Evolutionary conservation across 2,329 filamentous ascomycete genomes (phyloP).

Genomic region (Laburnicola sp.): DNA sequence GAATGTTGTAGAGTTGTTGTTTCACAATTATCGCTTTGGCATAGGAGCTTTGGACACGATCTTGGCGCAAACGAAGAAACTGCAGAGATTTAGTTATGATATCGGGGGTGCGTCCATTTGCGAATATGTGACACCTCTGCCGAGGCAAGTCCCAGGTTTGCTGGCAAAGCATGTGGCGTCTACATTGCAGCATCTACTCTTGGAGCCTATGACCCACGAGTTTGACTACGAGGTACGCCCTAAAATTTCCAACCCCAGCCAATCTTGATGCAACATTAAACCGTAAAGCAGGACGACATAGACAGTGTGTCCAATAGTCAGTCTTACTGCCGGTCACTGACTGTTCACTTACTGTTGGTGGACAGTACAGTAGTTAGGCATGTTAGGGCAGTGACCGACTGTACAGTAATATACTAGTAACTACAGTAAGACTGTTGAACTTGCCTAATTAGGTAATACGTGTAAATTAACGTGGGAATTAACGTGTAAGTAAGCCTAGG

Average conservation of each 20-base stretch:
- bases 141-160: background rate
- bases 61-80: slow-evolving; percentile 7
- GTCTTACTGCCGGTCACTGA: too few species aligned
- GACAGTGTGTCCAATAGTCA: too few species aligned
- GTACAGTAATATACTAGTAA: too few species aligned
- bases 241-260: background rate
- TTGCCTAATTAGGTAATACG: too few species aligned
- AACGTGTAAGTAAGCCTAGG: too few species aligned
- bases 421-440: too few species aligned
- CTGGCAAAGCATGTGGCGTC: slow-evolving; percentile 5
- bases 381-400: too few species aligned
- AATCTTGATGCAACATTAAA: too few species aligned
- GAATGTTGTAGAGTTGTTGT: slow-evolving; percentile 16
- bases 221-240: background rate
- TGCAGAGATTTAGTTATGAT: slow-evolving; percentile 18
- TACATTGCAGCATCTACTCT: slow-evolving; percentile 3
- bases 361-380: too few species aligned
- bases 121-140: background rate
- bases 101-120: slow-evolving; percentile 7
- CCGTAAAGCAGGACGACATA: too few species aligned
- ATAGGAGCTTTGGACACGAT: slow-evolving; percentile 8
- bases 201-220: background rate
- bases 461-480: too few species aligned
- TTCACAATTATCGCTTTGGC: slow-evolving; percentile 12
- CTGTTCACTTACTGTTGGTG: too few species aligned